Conservation (phyloP, 805 yeast species). For the Saccharomycopsis malanga region DNA sequence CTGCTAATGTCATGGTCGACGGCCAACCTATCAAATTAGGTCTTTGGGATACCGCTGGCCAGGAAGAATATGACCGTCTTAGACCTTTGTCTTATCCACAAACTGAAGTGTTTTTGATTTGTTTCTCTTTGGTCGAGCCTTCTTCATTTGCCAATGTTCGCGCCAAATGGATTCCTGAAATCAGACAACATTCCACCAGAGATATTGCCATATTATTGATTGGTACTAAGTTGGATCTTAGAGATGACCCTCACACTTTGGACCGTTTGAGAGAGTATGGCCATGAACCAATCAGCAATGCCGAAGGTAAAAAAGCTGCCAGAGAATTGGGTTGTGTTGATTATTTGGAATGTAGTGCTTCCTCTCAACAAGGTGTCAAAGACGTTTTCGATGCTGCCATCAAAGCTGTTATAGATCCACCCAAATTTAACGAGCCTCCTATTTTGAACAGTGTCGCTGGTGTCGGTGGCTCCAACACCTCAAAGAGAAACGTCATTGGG, state of each 20-base stretch:
- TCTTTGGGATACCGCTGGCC: constrained; percentile 96
- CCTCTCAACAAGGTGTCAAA: constrained; percentile 79
- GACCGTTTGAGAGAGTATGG: constrained; percentile 55
- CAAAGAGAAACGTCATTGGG: background rate
- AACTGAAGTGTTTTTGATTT: constrained; percentile 79
- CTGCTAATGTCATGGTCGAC: constrained; percentile 78
- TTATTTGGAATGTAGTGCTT: constrained; percentile 85
- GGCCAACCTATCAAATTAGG: constrained; percentile 79
- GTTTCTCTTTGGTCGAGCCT: constrained; percentile 80
- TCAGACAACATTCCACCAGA: constrained; percentile 73
- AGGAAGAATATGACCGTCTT: constrained; percentile 82
- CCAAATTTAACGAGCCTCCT: constrained; percentile 26
- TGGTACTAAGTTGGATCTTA: constrained; percentile 83
- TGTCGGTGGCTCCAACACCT: background rate
- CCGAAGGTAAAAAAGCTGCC: constrained; percentile 62
- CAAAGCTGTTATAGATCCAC: constrained; percentile 54
- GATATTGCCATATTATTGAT: constrained; percentile 63
- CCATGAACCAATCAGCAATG: constrained; percentile 50
- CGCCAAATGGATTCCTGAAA: constrained; percentile 82
- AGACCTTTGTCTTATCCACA: constrained; percentile 90
- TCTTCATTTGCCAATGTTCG: constrained; percentile 73
- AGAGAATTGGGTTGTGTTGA: constrained; percentile 64
- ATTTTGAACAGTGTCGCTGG: constrained; percentile 11
- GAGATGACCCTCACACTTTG: constrained; percentile 73
- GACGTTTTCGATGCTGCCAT: constrained; percentile 82